Percentiles rank a stretch among this genome's conserved stretches.
phyloP scores from a whole-genome alignment of 2,329 filamentous ascomycete species.

The Tolypocladium ophioglossoides region DNA sequence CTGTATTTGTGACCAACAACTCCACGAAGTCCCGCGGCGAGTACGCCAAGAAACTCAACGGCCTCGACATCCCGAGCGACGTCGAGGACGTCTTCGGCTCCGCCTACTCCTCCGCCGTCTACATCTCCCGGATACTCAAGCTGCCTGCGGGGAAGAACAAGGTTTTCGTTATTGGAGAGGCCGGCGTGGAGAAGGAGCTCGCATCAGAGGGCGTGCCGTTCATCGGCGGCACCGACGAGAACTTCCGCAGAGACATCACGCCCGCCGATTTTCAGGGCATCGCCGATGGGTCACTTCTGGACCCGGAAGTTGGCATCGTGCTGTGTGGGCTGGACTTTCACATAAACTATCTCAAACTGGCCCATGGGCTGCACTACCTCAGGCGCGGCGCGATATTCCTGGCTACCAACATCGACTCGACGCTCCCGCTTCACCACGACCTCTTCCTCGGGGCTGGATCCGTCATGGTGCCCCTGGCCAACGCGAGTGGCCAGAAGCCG shows the following conservation, averaged over 20 bases:
- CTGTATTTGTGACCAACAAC: slow-evolving; percentile 98
- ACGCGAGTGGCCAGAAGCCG: slow-evolving; percentile 60
- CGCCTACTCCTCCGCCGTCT: slow-evolving; percentile 88
- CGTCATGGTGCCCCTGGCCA: slow-evolving; percentile 65
- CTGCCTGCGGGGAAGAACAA: slow-evolving; percentile 74
- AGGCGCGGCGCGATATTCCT: slow-evolving; percentile 74
- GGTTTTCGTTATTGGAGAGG: slow-evolving; percentile 87
- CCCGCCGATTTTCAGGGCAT: slow-evolving; percentile 72
- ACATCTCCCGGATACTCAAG: slow-evolving; percentile 86
- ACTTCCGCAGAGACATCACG: slow-evolving; percentile 65
- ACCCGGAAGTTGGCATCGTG: slow-evolving; percentile 83
- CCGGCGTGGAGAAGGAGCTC: slow-evolving; percentile 84
- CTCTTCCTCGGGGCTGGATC: slow-evolving; percentile 90
- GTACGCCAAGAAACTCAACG: slow-evolving; percentile 84
- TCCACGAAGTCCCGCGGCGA: slow-evolving; percentile 90
- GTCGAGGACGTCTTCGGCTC: slow-evolving; percentile 93
- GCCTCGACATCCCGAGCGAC: slow-evolving; percentile 66
- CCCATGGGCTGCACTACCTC: slow-evolving; percentile 78
- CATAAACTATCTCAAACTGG: slow-evolving; percentile 87
- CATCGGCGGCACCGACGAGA: slow-evolving; percentile 78
- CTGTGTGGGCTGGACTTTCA: slow-evolving; percentile 89
- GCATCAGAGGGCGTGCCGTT: slow-evolving; percentile 66
- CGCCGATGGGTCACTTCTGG: slow-evolving; percentile 64
- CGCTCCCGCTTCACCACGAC: slow-evolving; percentile 67
- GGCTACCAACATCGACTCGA: slow-evolving; percentile 88